Percentiles rank a stretch among this genome's conserved stretches.
Evolutionary conservation across 2,329 filamentous ascomycete species (phyloP).

Genomic region (Arthrobotrys megalospora): DNA sequence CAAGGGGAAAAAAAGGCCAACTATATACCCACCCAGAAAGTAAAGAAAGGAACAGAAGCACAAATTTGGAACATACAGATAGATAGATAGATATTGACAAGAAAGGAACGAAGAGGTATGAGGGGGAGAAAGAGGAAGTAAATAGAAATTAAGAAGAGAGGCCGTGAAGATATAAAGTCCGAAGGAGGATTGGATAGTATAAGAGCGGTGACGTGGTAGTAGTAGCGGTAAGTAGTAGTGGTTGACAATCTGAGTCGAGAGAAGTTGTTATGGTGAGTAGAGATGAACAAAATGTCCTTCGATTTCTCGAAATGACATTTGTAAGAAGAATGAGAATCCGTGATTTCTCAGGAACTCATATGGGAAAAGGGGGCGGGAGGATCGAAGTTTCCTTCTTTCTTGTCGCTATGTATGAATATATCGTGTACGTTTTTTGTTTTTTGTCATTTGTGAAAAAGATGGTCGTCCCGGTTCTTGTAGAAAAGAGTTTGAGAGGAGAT

Average conservation of each 20-base stretch:
- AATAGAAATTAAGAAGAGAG: constrained; percentile 60
- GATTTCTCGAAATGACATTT: neutral
- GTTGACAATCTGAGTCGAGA: constrained; percentile 5
- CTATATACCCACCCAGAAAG: neutral
- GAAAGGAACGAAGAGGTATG: constrained; percentile 49
- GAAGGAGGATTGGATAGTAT: too few relatives aligned
- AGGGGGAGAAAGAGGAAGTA: constrained; percentile 50
- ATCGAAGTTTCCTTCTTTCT: constrained; percentile 16
- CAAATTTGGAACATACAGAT: constrained; percentile 15
- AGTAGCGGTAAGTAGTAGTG: constrained; percentile 1
- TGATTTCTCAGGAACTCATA: constrained; percentile 6
- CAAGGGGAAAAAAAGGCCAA: neutral
- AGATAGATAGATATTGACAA: constrained; percentile 24
- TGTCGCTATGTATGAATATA: neutral
- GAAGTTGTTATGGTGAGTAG: neutral
- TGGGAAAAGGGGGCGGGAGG: neutral
- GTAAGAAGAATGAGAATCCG: neutral
- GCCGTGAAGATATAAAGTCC: constrained; percentile 30
- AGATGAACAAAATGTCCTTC: neutral
- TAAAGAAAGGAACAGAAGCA: neutral
- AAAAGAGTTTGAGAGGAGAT: constrained; percentile 6
- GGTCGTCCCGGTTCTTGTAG: neutral
- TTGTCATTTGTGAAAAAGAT: constrained; percentile 9
- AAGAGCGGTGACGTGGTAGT: constrained; percentile 9
- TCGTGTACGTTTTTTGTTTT: constrained; percentile 17